Base-by-base conservation (phyloP, 2,329 filamentous ascomycete species). In the Aureobasidium sp. region DNA sequence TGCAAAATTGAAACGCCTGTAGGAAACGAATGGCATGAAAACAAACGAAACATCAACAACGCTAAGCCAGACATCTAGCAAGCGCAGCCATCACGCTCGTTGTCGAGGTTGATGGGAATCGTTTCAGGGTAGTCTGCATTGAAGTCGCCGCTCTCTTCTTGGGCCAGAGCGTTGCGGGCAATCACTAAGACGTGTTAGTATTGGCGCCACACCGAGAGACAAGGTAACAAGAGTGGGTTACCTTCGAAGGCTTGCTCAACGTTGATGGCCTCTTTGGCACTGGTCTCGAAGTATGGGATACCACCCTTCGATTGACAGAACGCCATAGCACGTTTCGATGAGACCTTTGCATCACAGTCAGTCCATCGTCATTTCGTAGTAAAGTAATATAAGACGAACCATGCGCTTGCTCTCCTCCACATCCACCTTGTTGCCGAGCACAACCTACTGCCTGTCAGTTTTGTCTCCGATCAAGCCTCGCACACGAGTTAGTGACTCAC, bases 271-370 rank as follows among this genome's bases (percentile, higher is more conserved):
- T 99, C 94, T 81, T 99, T 99, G 65, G 94, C 94, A 77, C 92
- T 97, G 20, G 94, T 99, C 84, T 99, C 94, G 72, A 99, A 99
- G 78, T 99, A 99, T 20, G 94, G 94, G 67, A 99, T 97, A 64
- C 91, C 91, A 52, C 93, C 93, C 78, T 97, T 97, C 63, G 91
- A 95, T 76, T 97, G 92, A 77, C 94, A 99, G 76, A 97, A 99
- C 15, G 93, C 92, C 85, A 93, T 92, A 64, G 94, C 94, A 66
- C 94, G 85, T 84, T 97, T 97, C 71, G 88, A 92, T 34, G 91
- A 96, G 70, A 99, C 95, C 87, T 90, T 62, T 41, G 26, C 29
- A 48, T 41, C n/a, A 37, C 26, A 24, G 65, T 17, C 20, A 46
- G 9, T 52, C 75, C 44, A 75, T 69, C 55, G 15, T 32, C 39